Evolutionary conservation across 805 yeast species (phyloP), one percentile per base, ranked within the genome.

Genomic region (Isabelozyma heimii): DNA sequence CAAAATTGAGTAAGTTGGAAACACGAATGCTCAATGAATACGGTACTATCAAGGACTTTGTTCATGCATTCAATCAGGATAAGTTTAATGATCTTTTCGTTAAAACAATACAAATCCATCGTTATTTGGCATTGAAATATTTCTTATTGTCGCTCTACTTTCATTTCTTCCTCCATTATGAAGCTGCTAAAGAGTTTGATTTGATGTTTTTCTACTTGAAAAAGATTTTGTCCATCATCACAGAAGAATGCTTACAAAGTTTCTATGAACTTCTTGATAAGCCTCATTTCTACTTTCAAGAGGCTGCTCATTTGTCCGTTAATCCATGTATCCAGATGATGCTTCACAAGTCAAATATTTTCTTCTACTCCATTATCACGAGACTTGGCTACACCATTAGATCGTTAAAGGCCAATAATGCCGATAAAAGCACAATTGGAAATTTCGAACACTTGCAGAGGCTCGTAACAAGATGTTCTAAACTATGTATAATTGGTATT

Each of bases 151-250:
- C 49, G 12, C 13, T 55, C 10, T 52, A 48, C 41, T 55, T 46
- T 50, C 53, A 53, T 8, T 48, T 56, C 24, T 55, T 49, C 41
- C 45, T 52, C n/a, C 41, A 52, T 37, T 56, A 55, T 44, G 60
- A 56, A 47, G 20, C 42, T 5, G 15, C 20, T 10, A 45, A 46
- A 12, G 20, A 42, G 17, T 16, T 37, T 15, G 46, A 37, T n/a
- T 16, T 55, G 17, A 48, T 52, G 20, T 48, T 42, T 28, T 56
- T 52, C 41, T 56, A 56, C 48, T 46, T 47, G 45, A 55, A 55
- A 42, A 56, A 56, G 42, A 44, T 52, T 10, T 10, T 53, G 14
- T 17, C 45, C 40, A 37, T 50, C 17, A 39, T 47, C 14, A 45
- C 51, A 8, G 50, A 52, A 35, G 58, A 52, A 40, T 42, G 40